Evolutionary conservation across 495 filamentous ascomycete genomes (phyloP), one percentile per base, ranked within the genome.

Genomic region (Entonaema liquescens): DNA sequence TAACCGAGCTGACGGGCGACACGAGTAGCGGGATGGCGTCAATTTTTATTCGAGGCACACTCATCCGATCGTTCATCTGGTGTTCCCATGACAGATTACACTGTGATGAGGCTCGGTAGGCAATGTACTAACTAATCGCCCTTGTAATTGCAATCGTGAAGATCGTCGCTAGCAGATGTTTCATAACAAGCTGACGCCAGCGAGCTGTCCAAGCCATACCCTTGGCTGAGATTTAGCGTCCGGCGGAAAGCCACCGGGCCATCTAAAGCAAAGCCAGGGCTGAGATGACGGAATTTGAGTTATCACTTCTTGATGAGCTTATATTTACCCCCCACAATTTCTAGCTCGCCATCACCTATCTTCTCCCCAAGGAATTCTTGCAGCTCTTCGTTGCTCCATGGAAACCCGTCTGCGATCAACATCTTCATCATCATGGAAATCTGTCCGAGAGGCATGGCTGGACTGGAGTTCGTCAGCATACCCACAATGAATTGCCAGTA

Each of bases 381-480:
- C 74, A 98, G 76, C 78, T 92, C 89, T 73, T 91, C 90, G 36
- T 85, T 85, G 28, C 86, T 87, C 83, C 88, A 97, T 13, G 92
- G 89, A 74, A 97, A 98, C 6, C 93, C 92, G 13, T 92, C 94
- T 1, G 91, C 87, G 29, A 98, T 89, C 28, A 93, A 85, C 84
- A 99, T 91, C 77, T 91, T 92, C 83, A 99, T 82, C 92, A 98
- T 97, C 91, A 94, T 95, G 4, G 89, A 84, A 65, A 99, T 94
- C 79, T 92, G 88, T 74, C 86, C 85, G 67, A 93, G 75, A 52
- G 91, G 88, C 91, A 97, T 96, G 31, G 80, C 74, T 29, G 89
- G 81, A 5, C 91, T 92, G 64, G 90, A 86, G 77, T 98, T 98
- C 65, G 92, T 98, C 80, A 99, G 81, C 95, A 99, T 98, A 50